phyloP scores from a whole-genome alignment of 176 grass and related monocot species.

The Oryza longistaminata region DNA sequence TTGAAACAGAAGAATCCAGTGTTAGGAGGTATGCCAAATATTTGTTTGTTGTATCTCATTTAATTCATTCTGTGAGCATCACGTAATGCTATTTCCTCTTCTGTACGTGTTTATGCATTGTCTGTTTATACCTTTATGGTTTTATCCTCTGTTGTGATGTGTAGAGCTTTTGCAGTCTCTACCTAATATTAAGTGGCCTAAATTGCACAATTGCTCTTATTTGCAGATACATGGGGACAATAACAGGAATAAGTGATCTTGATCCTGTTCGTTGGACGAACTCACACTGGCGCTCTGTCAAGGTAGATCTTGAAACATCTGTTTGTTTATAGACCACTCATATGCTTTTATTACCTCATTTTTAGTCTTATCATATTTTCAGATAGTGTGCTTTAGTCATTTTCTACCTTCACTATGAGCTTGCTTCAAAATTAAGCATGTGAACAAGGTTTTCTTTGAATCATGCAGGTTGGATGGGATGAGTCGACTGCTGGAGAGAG shows the following conservation, averaged over 20 bases:
- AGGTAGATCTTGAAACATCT: slow-evolving; percentile 55
- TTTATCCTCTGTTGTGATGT: background rate
- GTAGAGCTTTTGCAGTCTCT: background rate
- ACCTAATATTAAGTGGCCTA: slow-evolving; percentile 4
- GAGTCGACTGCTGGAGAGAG: slow-evolving; percentile 94
- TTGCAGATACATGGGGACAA: slow-evolving; percentile 97
- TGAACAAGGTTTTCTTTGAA: slow-evolving; percentile 12
- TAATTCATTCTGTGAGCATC: background rate
- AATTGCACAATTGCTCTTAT: slow-evolving; percentile 21
- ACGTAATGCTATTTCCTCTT: background rate
- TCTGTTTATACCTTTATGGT: slow-evolving; percentile 4
- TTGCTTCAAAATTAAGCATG: slow-evolving; percentile 18
- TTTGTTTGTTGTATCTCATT: background rate
- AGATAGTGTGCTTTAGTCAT: background rate
- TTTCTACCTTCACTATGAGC: background rate
- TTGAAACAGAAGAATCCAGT: slow-evolving; percentile 98
- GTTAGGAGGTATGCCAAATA: slow-evolving; percentile 71
- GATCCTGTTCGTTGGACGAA: slow-evolving; percentile 88
- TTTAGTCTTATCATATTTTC: background rate
- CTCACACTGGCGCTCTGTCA: slow-evolving; percentile 96
- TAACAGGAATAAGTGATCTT: slow-evolving; percentile 96
- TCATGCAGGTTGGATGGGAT: slow-evolving; percentile 92
- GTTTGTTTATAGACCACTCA: background rate
- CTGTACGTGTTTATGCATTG: slow-evolving; percentile 5
- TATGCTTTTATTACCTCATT: slow-evolving; percentile 1